Base-by-base conservation (phyloP, 805 yeast species). In the Hanseniaspora osmophila region DNA sequence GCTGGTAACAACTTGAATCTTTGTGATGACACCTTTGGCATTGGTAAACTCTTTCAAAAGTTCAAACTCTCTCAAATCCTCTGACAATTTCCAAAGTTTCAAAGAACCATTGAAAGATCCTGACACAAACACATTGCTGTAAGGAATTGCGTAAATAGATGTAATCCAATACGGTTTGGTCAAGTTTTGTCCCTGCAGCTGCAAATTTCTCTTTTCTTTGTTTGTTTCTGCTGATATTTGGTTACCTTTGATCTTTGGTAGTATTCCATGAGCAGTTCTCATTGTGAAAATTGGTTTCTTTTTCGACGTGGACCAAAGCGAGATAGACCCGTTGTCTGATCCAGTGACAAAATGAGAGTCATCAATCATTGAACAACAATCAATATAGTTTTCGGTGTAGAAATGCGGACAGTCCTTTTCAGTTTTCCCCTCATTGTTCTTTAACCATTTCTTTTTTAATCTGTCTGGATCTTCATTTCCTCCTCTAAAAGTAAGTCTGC, bases 261-360 rank as follows among this genome's bases (percentile, higher is more conserved):
- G 69, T 16, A 73, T 53, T 2, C 96, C 98, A 61, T 92, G 98
- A 2, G 90, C 84, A 42, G 69, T 64, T 55, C 92, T 73, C 49
- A 73, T 63, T 2, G 78, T 77, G 60, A 63, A 80, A 29, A 84
- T 64, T 13, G 97, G 94, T 64, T 86, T 88, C 73, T 92, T 92
- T 65, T 86, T 86, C 22, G 84, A 79, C 47, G 82, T 65, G 2
- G 95, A 78, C 98, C 98, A 92, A 49, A 92, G 68, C n/a, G 84
- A 67, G 30, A 92, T 65, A 57, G 77, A 83, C 39, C 98, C 98
- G 60, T 88, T 90, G 59, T 92, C 98, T 13, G 95, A 80, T 4
- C 97, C 97, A 1, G 97, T 88, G 41, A 92, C 78, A 59, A 92
- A 92, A 60, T 84, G 87, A 27, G 87, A 76, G 62, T 88, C 95